A percentile compares a stretch with the other conserved stretches of the same genome.
These are phyloP conservation scores for Hanseniaspora jakobsenii DNA, from an alignment of 805 yeast species.

Conservation along the genomic window DNA sequence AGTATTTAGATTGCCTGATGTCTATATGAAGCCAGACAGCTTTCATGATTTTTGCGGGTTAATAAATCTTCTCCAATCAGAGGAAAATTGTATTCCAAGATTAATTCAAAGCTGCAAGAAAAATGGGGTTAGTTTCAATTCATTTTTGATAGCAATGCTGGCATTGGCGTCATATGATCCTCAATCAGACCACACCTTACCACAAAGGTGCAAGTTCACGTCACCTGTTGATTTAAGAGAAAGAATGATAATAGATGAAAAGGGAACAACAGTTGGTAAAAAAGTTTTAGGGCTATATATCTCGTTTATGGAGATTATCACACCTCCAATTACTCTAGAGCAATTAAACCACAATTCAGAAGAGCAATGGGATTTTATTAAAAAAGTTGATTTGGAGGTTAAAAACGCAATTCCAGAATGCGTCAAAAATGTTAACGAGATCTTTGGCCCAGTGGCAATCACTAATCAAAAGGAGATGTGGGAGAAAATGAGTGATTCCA, in stretches of 20 bases:
- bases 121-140: too few species aligned
- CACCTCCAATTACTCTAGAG: background rate
- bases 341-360: background rate
- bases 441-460: background rate
- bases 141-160: background rate
- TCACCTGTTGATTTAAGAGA: constrained; percentile 11
- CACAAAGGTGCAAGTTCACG: background rate
- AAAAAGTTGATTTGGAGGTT: background rate
- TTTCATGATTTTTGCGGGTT: too few species aligned
- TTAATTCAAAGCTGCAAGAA: too few species aligned
- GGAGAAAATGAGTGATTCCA: background rate
- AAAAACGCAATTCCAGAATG: background rate
- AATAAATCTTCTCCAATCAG: too few species aligned
- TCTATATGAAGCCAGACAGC: too few species aligned
- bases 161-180: background rate
- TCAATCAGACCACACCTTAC: background rate
- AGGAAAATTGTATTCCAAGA: too few species aligned
- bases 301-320: background rate
- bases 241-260: background rate
- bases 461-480: background rate
- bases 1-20: too few species aligned
- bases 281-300: constrained; percentile 2
- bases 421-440: background rate
- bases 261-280: background rate
- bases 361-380: background rate